Evolutionary conservation across 306 rosid genomes (phyloP).

Genomic region (Luffa acutangula): DNA sequence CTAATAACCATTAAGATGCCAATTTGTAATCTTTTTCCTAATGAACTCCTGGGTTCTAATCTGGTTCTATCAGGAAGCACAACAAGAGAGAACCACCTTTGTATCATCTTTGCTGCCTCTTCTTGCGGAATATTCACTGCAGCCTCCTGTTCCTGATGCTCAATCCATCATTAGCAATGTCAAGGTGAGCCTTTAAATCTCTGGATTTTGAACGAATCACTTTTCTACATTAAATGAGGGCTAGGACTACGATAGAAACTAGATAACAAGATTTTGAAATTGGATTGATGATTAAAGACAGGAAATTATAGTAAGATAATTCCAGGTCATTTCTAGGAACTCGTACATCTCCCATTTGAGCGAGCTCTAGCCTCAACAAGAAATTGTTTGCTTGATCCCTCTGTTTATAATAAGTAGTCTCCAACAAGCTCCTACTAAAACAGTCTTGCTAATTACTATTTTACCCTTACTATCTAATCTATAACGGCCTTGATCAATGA

Average conservation of each 20-base stretch:
- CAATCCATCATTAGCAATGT: constrained; percentile 85
- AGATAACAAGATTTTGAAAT: neutral
- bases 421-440: no score
- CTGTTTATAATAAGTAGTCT: no score
- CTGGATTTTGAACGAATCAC: neutral
- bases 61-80: constrained; percentile 50
- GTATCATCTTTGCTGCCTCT: constrained; percentile 84
- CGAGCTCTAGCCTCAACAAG: no score
- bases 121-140: constrained; percentile 85
- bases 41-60: neutral
- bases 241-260: neutral
- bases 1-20: neutral
- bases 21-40: neutral
- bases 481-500: no score
- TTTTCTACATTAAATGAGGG: neutral
- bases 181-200: constrained; percentile 44
- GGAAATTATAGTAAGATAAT: neutral
- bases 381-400: no score
- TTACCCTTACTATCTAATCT: no score
- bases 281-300: neutral
- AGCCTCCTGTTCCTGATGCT: constrained; percentile 80
- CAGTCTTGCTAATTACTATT: no score
- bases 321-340: no score
- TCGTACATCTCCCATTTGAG: no score
- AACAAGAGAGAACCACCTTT: constrained; percentile 85